phyloP scores from a whole-genome alignment of 768 basidiomycete genomes.

The Leccinum variicolor region DNA sequence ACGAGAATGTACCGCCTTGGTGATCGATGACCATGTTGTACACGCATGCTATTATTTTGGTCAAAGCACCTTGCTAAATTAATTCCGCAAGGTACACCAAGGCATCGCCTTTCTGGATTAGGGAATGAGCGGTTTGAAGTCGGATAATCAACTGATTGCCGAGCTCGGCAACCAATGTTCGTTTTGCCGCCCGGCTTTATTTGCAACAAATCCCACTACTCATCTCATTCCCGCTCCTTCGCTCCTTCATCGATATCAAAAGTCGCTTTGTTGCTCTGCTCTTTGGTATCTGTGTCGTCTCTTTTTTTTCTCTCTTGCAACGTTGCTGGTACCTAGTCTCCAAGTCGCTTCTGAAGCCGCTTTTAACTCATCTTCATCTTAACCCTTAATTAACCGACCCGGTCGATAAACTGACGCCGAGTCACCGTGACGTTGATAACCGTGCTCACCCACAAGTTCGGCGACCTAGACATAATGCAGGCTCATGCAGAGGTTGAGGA shows the following conservation, averaged over 20 bases:
- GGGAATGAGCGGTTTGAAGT: slow-evolving; percentile 34
- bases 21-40: slow-evolving; percentile 10
- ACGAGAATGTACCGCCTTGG: neutral
- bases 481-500: slow-evolving; percentile 25
- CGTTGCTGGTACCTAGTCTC: neutral
- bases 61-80: slow-evolving; percentile 17
- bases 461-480: slow-evolving; percentile 26
- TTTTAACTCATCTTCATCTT: slow-evolving; percentile 25
- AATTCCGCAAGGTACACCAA: slow-evolving; percentile 18
- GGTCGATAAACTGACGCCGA: slow-evolving; percentile 40
- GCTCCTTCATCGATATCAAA: slow-evolving; percentile 30
- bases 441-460: slow-evolving; percentile 22
- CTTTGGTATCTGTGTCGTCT: slow-evolving; percentile 3
- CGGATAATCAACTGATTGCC: slow-evolving; percentile 36
- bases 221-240: slow-evolving; percentile 29
- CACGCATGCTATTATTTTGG: slow-evolving; percentile 19
- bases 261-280: slow-evolving; percentile 12
- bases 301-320: slow-evolving; percentile 5
- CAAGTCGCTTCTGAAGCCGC: slow-evolving; percentile 6
- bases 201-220: slow-evolving; percentile 38
- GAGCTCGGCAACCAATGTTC: slow-evolving; percentile 36
- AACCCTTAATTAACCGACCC: slow-evolving; percentile 39
- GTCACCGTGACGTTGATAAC: slow-evolving; percentile 40
- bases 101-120: slow-evolving; percentile 23
- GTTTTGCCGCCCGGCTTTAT: slow-evolving; percentile 38